Evolutionary conservation across 345 rosid species (phyloP), one percentile per base, ranked within the genome.

Genomic region (Eucalyptus polybractea): DNA sequence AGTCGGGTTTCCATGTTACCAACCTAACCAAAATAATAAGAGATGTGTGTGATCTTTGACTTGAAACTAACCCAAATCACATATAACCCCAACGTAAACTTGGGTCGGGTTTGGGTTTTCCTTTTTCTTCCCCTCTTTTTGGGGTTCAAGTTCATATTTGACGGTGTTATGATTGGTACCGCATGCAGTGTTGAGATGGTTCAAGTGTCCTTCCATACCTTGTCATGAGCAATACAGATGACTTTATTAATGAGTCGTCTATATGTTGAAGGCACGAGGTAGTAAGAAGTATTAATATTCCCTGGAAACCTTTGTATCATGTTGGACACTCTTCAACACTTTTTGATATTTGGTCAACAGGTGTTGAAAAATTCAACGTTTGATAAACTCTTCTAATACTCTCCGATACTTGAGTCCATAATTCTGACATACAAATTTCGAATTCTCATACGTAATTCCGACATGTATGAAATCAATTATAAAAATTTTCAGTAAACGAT

Each of bases 301-400:
- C 3, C 0, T 0, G 4, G 0, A 53, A 53, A 19, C 2, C 4
- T 53, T 53, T 53, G 56, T 19, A 19, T 53, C 2, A 19, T 53
- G 0, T 53, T 0, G 0, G 4, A 53, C 5, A 53, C 4, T 51
- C 8, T 51, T 22, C 8, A 17, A 51, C 21, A 7, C 9, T 53
- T 2, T 51, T 3, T 51, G 22, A 51, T 1, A 17, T 1, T 17
- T 1, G 0, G 0, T 53, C 1, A 53, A 7, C 0, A 7, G 0
- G 10, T 7, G 0, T 53, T 53, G 2, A 53, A 53, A 53, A 17
- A 53, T 53, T 1, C 56, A 0, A 53, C 4, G 0, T 53, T 0
- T 17, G 1, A 7, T 51, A 2, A 51, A 51, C 54, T 51, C 4
- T 51, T 6, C 7, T 6, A 51, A 7, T 1, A 51, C 22, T 51